Percentiles rank a stretch among this genome's conserved stretches.
phyloP scores from a whole-genome alignment of 768 basidiomycete genomes.

The Lactifluus volemus region DNA sequence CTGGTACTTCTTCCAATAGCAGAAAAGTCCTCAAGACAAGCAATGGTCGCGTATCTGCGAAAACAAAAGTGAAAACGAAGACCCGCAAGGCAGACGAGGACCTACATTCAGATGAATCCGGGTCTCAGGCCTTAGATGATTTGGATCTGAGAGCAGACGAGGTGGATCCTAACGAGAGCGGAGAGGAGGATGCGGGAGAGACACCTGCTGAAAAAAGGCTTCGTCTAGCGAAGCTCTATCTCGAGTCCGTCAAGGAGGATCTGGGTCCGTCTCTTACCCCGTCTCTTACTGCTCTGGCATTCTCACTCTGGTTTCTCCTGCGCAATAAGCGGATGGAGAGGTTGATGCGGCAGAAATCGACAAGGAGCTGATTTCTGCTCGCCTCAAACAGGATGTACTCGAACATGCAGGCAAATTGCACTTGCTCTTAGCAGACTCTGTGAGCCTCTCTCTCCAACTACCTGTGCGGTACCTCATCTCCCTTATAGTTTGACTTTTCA shows the following conservation, averaged over 20 bases:
- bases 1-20: constrained; percentile 25
- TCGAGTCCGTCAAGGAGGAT: constrained; percentile 71
- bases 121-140: constrained; percentile 48
- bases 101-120: constrained; percentile 51
- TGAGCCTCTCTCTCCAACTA: constrained; percentile 29
- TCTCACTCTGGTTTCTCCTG: neutral
- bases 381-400: constrained; percentile 87
- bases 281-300: neutral
- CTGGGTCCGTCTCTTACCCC: constrained; percentile 37
- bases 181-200: constrained; percentile 81
- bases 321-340: constrained; percentile 63
- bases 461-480: neutral
- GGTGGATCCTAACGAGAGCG: constrained; percentile 50
- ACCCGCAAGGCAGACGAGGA: constrained; percentile 44
- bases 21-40: constrained; percentile 26
- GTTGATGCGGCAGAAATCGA: constrained; percentile 96
- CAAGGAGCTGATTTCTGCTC: constrained; percentile 80
- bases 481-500: constrained; percentile 47
- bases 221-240: constrained; percentile 81
- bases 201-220: constrained; percentile 92
- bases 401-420: constrained; percentile 86
- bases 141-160: constrained; percentile 59
- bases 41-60: constrained; percentile 15
- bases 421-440: constrained; percentile 66
- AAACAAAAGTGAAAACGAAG: constrained; percentile 22